phyloP scores from a whole-genome alignment of 2,329 filamentous ascomycete species.

The Neurospora sp. region DNA sequence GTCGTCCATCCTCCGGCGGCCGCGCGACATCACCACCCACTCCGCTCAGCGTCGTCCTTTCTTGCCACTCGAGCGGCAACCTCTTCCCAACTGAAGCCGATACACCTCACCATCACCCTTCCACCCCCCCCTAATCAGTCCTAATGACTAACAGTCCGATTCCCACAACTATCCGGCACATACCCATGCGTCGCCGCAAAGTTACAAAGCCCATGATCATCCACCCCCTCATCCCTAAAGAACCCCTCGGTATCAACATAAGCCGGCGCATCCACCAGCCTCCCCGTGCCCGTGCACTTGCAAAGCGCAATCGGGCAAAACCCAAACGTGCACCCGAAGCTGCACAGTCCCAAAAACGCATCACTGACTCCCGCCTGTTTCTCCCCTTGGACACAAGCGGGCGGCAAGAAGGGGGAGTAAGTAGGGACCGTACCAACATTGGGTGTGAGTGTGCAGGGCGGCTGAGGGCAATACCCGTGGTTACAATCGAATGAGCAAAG shows the following conservation, averaged over 20 bases:
- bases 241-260: not conserved
- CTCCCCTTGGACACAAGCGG: not conserved
- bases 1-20: too few relatives aligned
- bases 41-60: too few relatives aligned
- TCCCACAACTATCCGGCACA: not conserved
- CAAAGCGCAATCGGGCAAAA: not conserved
- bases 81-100: too few relatives aligned
- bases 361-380: not conserved
- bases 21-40: too few relatives aligned
- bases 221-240: not conserved
- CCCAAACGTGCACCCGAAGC: not conserved
- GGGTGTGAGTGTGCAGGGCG: conserved; percentile 3
- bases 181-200: not conserved
- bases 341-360: not conserved
- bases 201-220: not conserved
- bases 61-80: too few relatives aligned
- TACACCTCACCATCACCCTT: too few relatives aligned
- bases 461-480: conserved; percentile 10
- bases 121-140: too few relatives aligned
- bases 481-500: conserved; percentile 13
- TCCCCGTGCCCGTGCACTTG: not conserved
- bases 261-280: not conserved
- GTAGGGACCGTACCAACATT: not conserved
- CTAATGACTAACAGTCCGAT: not conserved
- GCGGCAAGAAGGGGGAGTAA: conserved; percentile 3